Evolutionary conservation across 768 basidiomycete genomes (phyloP).

Genomic region (Lepiota brunneoincarnata): DNA sequence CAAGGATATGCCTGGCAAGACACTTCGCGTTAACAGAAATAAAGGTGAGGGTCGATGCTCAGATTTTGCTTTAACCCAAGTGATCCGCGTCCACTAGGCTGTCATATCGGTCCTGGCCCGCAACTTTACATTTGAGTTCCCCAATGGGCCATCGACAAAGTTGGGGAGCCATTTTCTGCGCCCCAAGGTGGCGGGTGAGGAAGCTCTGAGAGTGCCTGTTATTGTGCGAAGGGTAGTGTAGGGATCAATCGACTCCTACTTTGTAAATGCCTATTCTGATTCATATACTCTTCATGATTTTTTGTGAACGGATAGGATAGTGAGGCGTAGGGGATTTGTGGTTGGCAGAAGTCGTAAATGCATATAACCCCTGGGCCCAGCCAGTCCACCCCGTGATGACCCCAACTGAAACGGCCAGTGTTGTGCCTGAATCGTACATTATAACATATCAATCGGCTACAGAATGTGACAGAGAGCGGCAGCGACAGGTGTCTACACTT

Average conservation of each 20-base stretch:
- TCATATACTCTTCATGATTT: too few species aligned
- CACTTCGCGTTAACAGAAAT: constrained; percentile 44
- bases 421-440: too few species aligned
- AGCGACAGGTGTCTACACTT: too few species aligned
- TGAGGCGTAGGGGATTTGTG: too few species aligned
- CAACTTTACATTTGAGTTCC: constrained; percentile 37
- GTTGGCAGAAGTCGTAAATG: too few species aligned
- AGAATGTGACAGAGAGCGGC: background rate
- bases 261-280: constrained; percentile 1
- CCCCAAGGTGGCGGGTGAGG: constrained; percentile 33
- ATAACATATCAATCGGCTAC: too few species aligned
- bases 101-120: constrained; percentile 42
- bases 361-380: too few species aligned
- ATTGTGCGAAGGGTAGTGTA: constrained; percentile 24
- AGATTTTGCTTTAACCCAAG: background rate
- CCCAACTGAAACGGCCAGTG: too few species aligned
- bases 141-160: constrained; percentile 35
- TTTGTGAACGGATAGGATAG: too few species aligned
- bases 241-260: too few species aligned
- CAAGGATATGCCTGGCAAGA: constrained; percentile 46
- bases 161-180: constrained; percentile 30
- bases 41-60: constrained; percentile 26
- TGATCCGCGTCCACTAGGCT: constrained; percentile 17
- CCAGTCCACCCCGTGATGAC: too few species aligned
- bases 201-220: constrained; percentile 31